Conservation (phyloP, 164 flowering plant species). For the Umbellularia californica region DNA sequence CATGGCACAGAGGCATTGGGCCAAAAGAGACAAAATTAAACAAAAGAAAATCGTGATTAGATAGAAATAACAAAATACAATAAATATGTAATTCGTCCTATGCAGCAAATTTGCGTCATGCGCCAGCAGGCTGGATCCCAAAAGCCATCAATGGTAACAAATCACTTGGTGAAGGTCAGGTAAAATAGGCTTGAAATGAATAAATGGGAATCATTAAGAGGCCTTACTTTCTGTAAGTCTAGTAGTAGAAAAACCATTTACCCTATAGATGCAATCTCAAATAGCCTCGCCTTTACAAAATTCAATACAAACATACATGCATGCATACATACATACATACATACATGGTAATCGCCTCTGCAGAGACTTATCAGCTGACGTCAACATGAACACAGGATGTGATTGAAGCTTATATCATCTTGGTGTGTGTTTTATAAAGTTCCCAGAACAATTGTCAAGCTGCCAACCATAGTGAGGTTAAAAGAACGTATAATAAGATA, state of each 20-base stretch:
- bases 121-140: not conserved
- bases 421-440: constrained; percentile 25
- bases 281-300: not conserved
- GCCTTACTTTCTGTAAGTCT: not conserved
- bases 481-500: constrained; percentile 23
- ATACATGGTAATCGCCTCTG: constrained; percentile 22
- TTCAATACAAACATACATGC: not conserved
- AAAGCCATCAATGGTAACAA: not conserved
- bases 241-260: not conserved
- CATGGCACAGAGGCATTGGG: not conserved
- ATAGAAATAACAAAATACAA: not conserved
- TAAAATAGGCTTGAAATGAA: too few species aligned
- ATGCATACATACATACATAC: constrained; percentile 4
- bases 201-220: not conserved
- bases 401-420: constrained; percentile 30
- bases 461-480: constrained; percentile 33
- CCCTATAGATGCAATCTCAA: not conserved
- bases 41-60: not conserved
- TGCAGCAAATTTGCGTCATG: not conserved
- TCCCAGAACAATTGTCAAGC: constrained; percentile 38
- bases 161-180: not conserved
- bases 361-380: constrained; percentile 20
- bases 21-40: too few species aligned
- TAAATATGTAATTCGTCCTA: not conserved
- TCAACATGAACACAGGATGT: constrained; percentile 33